A percentile compares a stretch with the other conserved stretches of the same genome.
Conservation (phyloP, 176 grass and related monocot genomes). For the Zoysia japonica region DNA sequence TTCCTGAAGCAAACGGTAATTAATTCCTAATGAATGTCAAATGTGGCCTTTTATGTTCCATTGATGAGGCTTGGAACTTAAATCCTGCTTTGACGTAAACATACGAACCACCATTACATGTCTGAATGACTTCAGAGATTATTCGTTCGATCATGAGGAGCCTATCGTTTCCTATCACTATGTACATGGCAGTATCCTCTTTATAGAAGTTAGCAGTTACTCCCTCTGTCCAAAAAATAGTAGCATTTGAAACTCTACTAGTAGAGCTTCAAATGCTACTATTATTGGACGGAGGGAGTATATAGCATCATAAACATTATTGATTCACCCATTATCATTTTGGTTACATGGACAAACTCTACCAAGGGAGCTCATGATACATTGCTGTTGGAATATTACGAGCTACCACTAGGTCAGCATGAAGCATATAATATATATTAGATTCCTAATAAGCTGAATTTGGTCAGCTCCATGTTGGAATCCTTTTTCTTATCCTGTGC, state of each 20-base stretch:
- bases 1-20: slow-evolving; percentile 96
- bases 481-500: too few relatives aligned
- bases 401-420: too few relatives aligned
- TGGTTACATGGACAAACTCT: background rate
- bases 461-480: too few relatives aligned
- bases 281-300: too few relatives aligned
- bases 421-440: too few relatives aligned
- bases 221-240: too few relatives aligned
- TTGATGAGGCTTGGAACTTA: background rate
- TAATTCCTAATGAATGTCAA: slow-evolving; percentile 46
- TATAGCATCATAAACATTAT: background rate
- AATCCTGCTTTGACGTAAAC: background rate
- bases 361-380: slow-evolving; percentile 12
- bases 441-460: too few relatives aligned
- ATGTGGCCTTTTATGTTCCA: background rate
- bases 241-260: too few relatives aligned
- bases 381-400: slow-evolving; percentile 9
- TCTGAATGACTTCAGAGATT: slow-evolving; percentile 17
- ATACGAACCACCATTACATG: background rate
- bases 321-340: slow-evolving; percentile 20
- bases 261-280: too few relatives aligned
- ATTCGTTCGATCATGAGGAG: background rate
- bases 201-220: slow-evolving; percentile 4
- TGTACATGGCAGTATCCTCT: background rate
- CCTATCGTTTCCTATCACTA: background rate